Evolutionary conservation across 805 yeast species (phyloP), one percentile per base, ranked within the genome.

Genomic region (Nadsonia fulvescens): DNA sequence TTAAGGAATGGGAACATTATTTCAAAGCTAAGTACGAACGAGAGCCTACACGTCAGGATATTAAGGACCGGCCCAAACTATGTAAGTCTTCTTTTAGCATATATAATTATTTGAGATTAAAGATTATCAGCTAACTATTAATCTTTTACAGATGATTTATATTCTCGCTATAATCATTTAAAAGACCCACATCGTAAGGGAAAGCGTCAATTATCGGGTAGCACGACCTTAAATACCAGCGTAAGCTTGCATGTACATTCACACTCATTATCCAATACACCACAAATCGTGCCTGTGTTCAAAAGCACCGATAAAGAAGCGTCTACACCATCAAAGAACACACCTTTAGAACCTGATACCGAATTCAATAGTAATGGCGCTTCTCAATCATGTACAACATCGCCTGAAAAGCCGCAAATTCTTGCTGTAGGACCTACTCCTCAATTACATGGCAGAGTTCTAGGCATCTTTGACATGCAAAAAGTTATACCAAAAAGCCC

Each of bases 351-450:
- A 4, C 12, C 28, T 18, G 23, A 22, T 1, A 17, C 28, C 5
- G 33, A 28, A 16, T 16, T 13, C 13, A 18, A 13, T 7, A 20
- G 14, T n/a, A 15, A 23, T 11, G 22, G 22, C 12, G 20, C 27
- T 14, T 22, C 27, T 4, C n/a, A 25, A 10, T 18, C n/a, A n/a
- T 22, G 5, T 6, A 10, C 17, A 1, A 21, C 19, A 9, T 28
- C 35, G 3, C 35, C 32, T 8, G 21, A 16, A 15, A 24, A 24
- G 7, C 30, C 28, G 2, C 22, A 22, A 4, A 24, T 32, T 5
- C 25, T 39, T 0, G 75, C 68, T 32, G 43, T 78, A 8, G 92
- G 92, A 0, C 93, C 93, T 1, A 79, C 93, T 0, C 93, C 93
- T 0, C 93, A 79, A 38, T 60, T 78, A 6, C 60, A 71, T 33